phyloP scores from a whole-genome alignment of 129 eudicot genomes.

The Apium graveolens region DNA sequence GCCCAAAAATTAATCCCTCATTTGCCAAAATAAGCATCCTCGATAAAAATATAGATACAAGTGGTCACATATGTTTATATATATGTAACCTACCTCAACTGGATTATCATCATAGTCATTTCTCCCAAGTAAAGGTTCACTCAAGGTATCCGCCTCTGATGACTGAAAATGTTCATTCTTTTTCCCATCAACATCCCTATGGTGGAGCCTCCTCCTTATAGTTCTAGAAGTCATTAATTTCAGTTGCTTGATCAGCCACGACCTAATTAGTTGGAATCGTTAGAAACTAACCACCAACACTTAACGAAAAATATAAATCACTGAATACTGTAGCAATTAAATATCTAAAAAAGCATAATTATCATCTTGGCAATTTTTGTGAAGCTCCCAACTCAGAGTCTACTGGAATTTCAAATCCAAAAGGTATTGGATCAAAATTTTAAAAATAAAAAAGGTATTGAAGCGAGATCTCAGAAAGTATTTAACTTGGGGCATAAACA shows the following conservation, averaged over 20 bases:
- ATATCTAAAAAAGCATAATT: not conserved
- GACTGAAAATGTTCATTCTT: slow-evolving; percentile 44
- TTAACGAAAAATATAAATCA: not conserved
- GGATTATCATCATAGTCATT: slow-evolving; percentile 23
- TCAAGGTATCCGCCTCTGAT: slow-evolving; percentile 38
- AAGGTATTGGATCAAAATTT: not conserved
- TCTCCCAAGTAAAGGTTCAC: slow-evolving; percentile 69
- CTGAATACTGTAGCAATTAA: not conserved
- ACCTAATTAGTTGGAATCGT: not conserved
- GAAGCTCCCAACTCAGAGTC: not conserved
- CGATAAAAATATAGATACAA: not conserved
- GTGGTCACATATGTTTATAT: not conserved
- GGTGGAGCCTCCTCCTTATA: slow-evolving; percentile 78
- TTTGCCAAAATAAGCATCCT: not conserved
- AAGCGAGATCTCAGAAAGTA: not conserved
- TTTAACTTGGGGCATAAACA: too few relatives aligned
- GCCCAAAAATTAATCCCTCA: not conserved
- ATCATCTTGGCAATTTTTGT: too few relatives aligned
- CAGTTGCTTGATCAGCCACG: slow-evolving; percentile 2
- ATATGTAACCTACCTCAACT: slow-evolving; percentile 34
- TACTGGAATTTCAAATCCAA: not conserved
- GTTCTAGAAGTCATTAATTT: slow-evolving; percentile 50
- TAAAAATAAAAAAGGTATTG: not conserved
- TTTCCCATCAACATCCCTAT: slow-evolving; percentile 76
- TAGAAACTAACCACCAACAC: not conserved